These are phyloP conservation scores for Solanum chacoense DNA, from an alignment of 305 asterid species.

Conservation along the genomic window DNA sequence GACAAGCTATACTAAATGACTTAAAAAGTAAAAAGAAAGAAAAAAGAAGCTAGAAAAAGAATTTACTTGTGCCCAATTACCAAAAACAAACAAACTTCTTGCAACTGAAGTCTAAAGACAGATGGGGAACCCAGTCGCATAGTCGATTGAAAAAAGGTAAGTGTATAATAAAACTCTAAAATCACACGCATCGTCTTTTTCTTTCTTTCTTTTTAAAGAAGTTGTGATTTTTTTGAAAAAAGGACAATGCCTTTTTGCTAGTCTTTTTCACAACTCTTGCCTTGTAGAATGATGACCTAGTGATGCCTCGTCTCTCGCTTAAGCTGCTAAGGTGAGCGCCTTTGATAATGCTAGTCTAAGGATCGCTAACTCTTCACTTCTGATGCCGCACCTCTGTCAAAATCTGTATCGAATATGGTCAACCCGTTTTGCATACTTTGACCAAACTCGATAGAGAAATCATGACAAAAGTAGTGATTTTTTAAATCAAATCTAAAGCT, in stretches of 20 bases:
- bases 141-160: neutral
- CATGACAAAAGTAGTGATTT: neutral
- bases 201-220: neutral
- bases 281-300: neutral
- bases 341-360: neutral
- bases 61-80: neutral
- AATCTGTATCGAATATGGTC: neutral
- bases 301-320: neutral
- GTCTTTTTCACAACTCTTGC: neutral
- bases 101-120: neutral
- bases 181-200: neutral
- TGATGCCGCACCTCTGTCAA: neutral
- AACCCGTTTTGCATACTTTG: neutral
- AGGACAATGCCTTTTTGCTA: neutral
- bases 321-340: neutral
- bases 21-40: neutral
- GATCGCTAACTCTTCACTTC: neutral
- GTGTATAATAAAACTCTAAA: neutral
- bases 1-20: neutral
- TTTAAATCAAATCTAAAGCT: neutral
- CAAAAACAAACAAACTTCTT: neutral
- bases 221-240: neutral
- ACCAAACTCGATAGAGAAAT: neutral
- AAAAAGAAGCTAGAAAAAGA: neutral
- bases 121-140: neutral